Evolutionary conservation across 768 basidiomycete genomes (phyloP), one percentile per base, ranked within the genome.

Genomic region (Chalciporus piperatus): DNA sequence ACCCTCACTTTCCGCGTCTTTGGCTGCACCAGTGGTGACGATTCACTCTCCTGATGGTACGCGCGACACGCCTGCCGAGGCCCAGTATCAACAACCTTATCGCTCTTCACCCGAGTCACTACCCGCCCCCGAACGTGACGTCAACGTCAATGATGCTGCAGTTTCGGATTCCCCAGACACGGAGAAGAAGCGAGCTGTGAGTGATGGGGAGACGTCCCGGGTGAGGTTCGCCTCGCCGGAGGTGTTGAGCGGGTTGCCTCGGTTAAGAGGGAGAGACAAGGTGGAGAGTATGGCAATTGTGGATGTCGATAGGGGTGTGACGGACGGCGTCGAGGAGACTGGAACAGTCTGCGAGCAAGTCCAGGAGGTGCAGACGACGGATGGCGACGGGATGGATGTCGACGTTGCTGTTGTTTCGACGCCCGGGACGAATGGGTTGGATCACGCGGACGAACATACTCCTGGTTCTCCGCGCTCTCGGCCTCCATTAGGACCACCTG

Each of bases 171-270:
- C 22, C 6, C 25, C 19, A 16, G 55, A 60, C 25, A 22, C 17
- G 17, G 64, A 65, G 20, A 55, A 45, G 50, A 52, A 25, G 38
- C 52, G 38, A 4, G n/a, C 50, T 16, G 8, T 33, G 10, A 53
- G 47, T 27, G 63, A 50, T 27, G 66, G 52, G 20, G 65, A 66
- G 33, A 14, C 28, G 3, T 30, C 61, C 45, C 62, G 52, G 1
- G 70, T 70, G 42, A 56, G 68, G 27, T 70, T 70, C 28, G 60
- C 59, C 3, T 70, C 70, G 3, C 70, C 70, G 3, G 70, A 71
- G 41, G 41, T 66, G 38, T 35, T 64, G 38, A 25, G 23, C 27
- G 59, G 47, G 6, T 35, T 56, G 7, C 55, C 63, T 16, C 38
- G 51, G 27, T 6, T 67, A 44, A 48, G 10, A 10, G 57, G 41